A percentile compares a stretch with the other conserved stretches of the same genome.
Evolutionary conservation across 129 eudicot genomes (phyloP).

Genomic region (Scalesia atractyloides): DNA sequence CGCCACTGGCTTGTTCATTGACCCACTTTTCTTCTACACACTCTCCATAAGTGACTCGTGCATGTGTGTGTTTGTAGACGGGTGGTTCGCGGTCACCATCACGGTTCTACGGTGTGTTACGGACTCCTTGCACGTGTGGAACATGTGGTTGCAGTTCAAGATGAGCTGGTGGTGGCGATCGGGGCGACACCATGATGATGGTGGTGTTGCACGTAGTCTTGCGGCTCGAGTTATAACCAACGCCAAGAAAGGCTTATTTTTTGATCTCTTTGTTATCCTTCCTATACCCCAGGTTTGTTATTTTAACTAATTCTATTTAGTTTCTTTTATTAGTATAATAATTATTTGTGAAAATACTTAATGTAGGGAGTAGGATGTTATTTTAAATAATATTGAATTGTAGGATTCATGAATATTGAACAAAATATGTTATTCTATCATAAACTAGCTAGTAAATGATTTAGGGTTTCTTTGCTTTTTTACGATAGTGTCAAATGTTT

Average conservation of each 20-base stretch:
- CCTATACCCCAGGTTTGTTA: slow-evolving; percentile 85
- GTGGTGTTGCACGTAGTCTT: slow-evolving; percentile 24
- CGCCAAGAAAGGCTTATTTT: slow-evolving; percentile 63
- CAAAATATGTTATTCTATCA: not conserved
- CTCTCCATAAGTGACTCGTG: slow-evolving; percentile 70
- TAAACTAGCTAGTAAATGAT: not conserved
- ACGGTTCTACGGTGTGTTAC: slow-evolving; percentile 79
- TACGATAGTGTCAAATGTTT: too few relatives aligned
- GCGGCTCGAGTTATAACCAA: slow-evolving; percentile 49
- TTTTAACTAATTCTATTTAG: not conserved
- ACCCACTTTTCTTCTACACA: slow-evolving; percentile 88
- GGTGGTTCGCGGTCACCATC: slow-evolving; percentile 90
- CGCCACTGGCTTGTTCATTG: slow-evolving; percentile 81
- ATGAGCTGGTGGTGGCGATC: slow-evolving; percentile 45
- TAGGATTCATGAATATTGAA: not conserved
- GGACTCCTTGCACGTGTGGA: slow-evolving; percentile 81
- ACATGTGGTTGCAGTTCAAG: slow-evolving; percentile 89
- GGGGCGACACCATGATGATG: slow-evolving; percentile 30
- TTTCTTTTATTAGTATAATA: too few relatives aligned
- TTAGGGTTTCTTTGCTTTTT: not conserved
- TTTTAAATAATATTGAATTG: not conserved
- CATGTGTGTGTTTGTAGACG: slow-evolving; percentile 90
- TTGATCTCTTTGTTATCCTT: slow-evolving; percentile 88
- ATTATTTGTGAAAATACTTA: slow-evolving; percentile 17
- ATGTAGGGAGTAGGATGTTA: too few relatives aligned